Percentiles rank a stretch among this genome's conserved stretches.
phyloP scores from a whole-genome alignment of 805 yeast genomes.

The Cyberlindnera maritima region DNA sequence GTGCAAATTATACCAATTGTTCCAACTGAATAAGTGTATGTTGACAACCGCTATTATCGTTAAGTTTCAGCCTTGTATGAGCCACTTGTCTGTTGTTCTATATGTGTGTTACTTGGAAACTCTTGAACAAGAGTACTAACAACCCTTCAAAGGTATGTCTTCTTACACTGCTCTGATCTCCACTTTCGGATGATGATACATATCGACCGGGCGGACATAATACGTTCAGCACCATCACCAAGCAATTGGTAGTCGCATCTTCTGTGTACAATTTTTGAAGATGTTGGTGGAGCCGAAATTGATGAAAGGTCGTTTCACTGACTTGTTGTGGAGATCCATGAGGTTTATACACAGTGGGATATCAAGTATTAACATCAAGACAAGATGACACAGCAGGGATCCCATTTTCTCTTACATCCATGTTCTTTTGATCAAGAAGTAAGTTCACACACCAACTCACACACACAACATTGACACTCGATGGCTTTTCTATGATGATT shows the following conservation, averaged over 20 bases:
- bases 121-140: background rate
- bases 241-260: constrained; percentile 42
- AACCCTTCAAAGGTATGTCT: background rate
- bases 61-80: constrained; percentile 27
- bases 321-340: background rate
- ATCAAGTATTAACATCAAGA: too few species aligned
- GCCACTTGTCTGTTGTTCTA: constrained; percentile 6
- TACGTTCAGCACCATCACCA: constrained; percentile 31
- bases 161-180: background rate
- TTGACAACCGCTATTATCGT: constrained; percentile 24
- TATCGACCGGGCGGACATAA: constrained; percentile 54
- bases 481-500: constrained; percentile 31
- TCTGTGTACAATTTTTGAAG: constrained; percentile 47
- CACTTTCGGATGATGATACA: constrained; percentile 20
- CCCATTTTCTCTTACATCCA: too few species aligned
- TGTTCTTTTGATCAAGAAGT: too few species aligned
- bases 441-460: background rate
- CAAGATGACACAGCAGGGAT: too few species aligned
- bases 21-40: constrained; percentile 24
- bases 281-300: constrained; percentile 43
- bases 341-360: too few species aligned
- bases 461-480: background rate
- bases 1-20: constrained; percentile 24
- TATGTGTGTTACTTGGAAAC: background rate
- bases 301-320: constrained; percentile 43